phyloP scores from a whole-genome alignment of 1,139 yeast species.

The Pneumocystis sp. region DNA sequence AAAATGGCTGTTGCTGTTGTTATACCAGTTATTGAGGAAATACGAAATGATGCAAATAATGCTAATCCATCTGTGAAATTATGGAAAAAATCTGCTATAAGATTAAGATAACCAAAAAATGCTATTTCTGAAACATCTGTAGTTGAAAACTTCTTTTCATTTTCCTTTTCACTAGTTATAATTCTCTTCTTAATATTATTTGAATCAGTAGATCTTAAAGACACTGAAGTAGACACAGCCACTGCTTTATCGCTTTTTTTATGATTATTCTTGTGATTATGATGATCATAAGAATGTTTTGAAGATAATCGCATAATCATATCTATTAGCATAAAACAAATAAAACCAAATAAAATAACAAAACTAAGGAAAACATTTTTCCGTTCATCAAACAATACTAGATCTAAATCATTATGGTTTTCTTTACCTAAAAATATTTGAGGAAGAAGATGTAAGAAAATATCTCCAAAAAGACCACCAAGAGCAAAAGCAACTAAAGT shows the following conservation, averaged over 20 bases:
- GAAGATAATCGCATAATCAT: constrained; percentile 38
- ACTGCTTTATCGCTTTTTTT: constrained; percentile 16
- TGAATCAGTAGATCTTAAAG: constrained; percentile 1
- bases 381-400: constrained; percentile 35
- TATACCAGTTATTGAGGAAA: constrained; percentile 41
- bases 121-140: constrained; percentile 12
- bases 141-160: background rate
- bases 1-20: constrained; percentile 51
- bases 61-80: constrained; percentile 61
- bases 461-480: constrained; percentile 58
- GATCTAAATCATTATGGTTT: constrained; percentile 28
- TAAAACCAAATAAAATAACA: constrained; percentile 42
- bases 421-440: constrained; percentile 43
- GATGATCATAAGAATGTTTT: constrained; percentile 26
- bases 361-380: constrained; percentile 36
- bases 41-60: constrained; percentile 49
- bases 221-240: constrained; percentile 11
- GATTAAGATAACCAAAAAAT: constrained; percentile 44
- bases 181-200: constrained; percentile 6
- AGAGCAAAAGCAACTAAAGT: constrained; percentile 50
- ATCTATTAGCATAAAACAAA: constrained; percentile 39
- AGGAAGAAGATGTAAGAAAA: constrained; percentile 50
- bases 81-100: constrained; percentile 52
- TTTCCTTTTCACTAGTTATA: background rate
- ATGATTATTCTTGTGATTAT: constrained; percentile 33